Percentiles rank a stretch among this genome's conserved stretches.
Conservation (phyloP, 129 eudicot genomes). For the Flaveria linearis region DNA sequence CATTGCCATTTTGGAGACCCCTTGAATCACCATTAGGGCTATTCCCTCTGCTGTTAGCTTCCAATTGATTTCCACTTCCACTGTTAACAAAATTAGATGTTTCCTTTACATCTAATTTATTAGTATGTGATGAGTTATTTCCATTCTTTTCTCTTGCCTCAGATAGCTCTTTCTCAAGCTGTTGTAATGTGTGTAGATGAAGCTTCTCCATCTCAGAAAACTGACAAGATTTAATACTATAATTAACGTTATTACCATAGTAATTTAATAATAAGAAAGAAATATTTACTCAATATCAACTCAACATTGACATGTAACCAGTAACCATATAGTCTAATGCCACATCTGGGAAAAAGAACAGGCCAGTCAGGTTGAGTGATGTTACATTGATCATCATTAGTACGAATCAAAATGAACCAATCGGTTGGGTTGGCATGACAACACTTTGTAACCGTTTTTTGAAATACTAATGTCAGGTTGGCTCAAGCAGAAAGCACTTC, state of each 20-base stretch:
- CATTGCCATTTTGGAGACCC: conserved; percentile 50
- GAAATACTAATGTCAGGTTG: not conserved
- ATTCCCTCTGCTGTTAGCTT: conserved; percentile 45
- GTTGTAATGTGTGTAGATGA: conserved; percentile 66
- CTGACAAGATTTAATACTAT: conserved; percentile 38
- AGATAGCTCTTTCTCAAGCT: conserved; percentile 81
- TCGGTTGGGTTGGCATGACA: not conserved
- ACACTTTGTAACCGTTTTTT: not conserved
- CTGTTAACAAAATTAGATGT: conserved; percentile 50
- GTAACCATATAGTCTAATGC: not conserved
- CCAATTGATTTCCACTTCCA: conserved; percentile 54
- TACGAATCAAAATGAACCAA: not conserved
- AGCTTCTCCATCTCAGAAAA: conserved; percentile 79
- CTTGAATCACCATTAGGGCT: conserved; percentile 44
- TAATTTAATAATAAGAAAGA: not conserved
- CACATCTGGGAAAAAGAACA: not conserved
- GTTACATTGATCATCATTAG: not conserved
- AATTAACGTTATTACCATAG: not conserved
- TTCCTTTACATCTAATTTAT: conserved; percentile 49
- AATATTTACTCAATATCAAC: not conserved
- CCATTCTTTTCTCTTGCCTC: conserved; percentile 78
- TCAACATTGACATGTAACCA: not conserved
- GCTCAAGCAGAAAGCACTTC: not conserved
- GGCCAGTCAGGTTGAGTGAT: not conserved
- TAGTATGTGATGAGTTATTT: conserved; percentile 40